Conservation (phyloP, 768 basidiomycete species). For the Rubroboletus pulcherrimus region DNA sequence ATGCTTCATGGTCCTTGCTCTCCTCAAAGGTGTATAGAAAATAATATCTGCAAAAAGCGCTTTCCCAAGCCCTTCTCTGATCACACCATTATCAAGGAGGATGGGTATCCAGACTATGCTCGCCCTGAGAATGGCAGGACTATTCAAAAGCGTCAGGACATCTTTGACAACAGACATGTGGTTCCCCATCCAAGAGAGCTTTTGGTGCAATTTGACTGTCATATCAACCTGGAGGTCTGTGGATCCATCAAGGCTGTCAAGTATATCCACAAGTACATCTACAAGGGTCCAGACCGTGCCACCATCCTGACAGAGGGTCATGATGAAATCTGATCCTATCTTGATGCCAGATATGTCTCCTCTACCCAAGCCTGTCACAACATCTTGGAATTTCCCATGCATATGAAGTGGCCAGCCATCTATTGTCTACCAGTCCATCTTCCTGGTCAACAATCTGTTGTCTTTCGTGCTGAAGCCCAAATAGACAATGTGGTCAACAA, state of each 20-base stretch:
- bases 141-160: neutral
- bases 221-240: neutral
- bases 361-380: neutral
- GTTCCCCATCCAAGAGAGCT: neutral
- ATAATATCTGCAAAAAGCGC: neutral
- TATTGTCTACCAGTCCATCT: neutral
- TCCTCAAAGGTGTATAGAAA: neutral
- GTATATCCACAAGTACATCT: neutral
- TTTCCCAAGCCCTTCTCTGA: neutral
- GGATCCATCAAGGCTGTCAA: neutral
- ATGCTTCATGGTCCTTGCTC: neutral
- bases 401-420: neutral
- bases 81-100: neutral
- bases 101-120: neutral
- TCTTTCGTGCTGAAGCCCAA: neutral
- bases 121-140: neutral
- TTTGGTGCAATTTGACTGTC: neutral
- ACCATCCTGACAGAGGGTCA: neutral
- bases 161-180: neutral
- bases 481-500: neutral
- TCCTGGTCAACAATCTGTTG: neutral
- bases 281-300: neutral
- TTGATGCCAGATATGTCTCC: neutral
- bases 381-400: neutral
- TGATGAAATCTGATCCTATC: neutral